Evolutionary conservation across 306 rosid species (phyloP).

Genomic region (Crataegus laevigata): DNA sequence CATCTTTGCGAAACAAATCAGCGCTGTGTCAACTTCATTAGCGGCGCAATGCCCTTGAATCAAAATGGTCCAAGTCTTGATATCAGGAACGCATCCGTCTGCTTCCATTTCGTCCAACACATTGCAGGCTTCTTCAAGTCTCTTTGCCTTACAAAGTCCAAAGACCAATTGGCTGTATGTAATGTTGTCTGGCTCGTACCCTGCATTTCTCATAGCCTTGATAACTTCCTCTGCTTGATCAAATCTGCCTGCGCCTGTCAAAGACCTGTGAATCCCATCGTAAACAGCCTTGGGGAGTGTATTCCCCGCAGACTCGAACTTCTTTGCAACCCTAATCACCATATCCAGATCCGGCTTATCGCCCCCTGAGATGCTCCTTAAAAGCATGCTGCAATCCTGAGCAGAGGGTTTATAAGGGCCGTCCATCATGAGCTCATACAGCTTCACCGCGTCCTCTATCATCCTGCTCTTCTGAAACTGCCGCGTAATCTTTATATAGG

Average conservation of each 20-base stretch:
- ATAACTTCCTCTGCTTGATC: conserved; percentile 67
- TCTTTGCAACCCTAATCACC: conserved; percentile 54
- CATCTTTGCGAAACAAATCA: conserved; percentile 61
- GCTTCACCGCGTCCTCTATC: conserved; percentile 80
- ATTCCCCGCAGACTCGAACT: conserved; percentile 51
- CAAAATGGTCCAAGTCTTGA: conserved; percentile 88
- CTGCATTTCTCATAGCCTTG: conserved; percentile 58
- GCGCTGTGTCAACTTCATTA: conserved; percentile 53
- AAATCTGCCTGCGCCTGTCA: conserved; percentile 56
- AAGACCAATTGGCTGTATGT: conserved; percentile 72
- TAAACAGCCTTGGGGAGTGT: conserved; percentile 57
- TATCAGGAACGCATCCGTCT: conserved; percentile 67
- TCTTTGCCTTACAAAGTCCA: conserved; percentile 72
- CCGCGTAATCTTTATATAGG: conserved; percentile 63
- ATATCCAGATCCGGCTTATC: conserved; percentile 52
- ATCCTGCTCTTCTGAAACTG: conserved; percentile 52
- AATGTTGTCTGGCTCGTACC: conserved; percentile 69
- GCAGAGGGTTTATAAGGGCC: conserved; percentile 63
- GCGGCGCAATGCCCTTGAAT: conserved; percentile 82
- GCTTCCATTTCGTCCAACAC: conserved; percentile 78
- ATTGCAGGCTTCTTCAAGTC: conserved; percentile 61
- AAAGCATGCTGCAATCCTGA: conserved; percentile 49
- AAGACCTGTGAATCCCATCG: conserved; percentile 82
- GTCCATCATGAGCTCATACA: conserved; percentile 91
- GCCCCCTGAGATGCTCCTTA: conserved; percentile 31